Conservation (phyloP, 345 rosid species). For the Sonneratia caseolaris region DNA sequence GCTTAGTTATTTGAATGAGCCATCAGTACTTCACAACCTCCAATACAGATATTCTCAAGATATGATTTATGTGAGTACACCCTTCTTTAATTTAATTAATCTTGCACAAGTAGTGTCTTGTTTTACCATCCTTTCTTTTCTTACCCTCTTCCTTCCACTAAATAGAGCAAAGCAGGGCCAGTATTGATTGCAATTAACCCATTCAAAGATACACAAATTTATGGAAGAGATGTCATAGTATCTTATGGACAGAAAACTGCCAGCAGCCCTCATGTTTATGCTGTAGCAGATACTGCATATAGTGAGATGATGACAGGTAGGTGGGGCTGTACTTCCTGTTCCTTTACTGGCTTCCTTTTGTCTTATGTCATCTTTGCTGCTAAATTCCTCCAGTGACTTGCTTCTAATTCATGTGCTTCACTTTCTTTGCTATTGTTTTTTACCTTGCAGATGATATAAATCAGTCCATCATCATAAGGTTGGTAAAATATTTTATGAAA, state of each 20-base stretch:
- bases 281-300: slow-evolving; percentile 73
- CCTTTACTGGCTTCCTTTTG: neutral
- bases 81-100: slow-evolving; percentile 2
- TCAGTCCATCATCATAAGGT: slow-evolving; percentile 96
- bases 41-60: slow-evolving; percentile 65
- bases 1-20: slow-evolving; percentile 94
- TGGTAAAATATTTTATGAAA: slow-evolving; percentile 4
- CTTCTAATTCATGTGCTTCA: neutral
- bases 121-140: slow-evolving; percentile 10
- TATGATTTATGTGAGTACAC: slow-evolving; percentile 69
- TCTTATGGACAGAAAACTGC: slow-evolving; percentile 52
- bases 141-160: slow-evolving; percentile 11
- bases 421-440: neutral
- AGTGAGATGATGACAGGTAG: slow-evolving; percentile 90
- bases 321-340: neutral
- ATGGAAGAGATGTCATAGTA: slow-evolving; percentile 46
- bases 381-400: neutral
- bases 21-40: slow-evolving; percentile 84
- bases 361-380: slow-evolving; percentile 11
- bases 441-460: slow-evolving; percentile 60
- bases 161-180: slow-evolving; percentile 90
- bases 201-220: slow-evolving; percentile 52
- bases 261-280: slow-evolving; percentile 75
- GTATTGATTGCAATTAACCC: slow-evolving; percentile 88
- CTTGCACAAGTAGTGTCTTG: slow-evolving; percentile 5